Evolutionary conservation across 2,329 filamentous ascomycete species (phyloP).

Genomic region (Pseudogymnoascus sp.): DNA sequence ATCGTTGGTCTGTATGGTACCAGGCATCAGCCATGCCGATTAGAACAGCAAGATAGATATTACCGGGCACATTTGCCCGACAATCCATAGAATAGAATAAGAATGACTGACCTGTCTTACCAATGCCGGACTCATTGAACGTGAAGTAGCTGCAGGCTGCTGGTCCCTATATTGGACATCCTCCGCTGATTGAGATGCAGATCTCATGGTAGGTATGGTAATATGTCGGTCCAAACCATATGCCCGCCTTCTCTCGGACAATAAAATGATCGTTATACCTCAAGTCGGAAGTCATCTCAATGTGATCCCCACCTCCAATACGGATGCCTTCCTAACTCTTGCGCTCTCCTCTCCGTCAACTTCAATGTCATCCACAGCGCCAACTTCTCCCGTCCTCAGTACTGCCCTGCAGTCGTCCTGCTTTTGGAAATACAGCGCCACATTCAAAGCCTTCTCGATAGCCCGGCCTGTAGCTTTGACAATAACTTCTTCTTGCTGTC

Average conservation of each 20-base stretch:
- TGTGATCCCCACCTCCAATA: slow-evolving; percentile 8
- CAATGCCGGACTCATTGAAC: background rate
- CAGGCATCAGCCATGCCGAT: background rate
- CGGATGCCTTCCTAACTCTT: slow-evolving; percentile 19
- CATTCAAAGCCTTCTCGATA: slow-evolving; percentile 23
- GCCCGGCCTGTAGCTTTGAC: slow-evolving; percentile 28
- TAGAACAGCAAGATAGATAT: background rate
- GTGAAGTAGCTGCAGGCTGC: background rate
- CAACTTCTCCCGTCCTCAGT: slow-evolving; percentile 26
- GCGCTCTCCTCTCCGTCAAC: slow-evolving; percentile 22
- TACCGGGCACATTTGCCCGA: background rate
- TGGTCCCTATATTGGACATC: background rate
- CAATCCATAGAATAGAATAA: background rate
- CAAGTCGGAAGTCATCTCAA: background rate
- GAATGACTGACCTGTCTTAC: background rate
- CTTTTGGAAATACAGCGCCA: slow-evolving; percentile 23
- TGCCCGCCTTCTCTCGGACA: background rate
- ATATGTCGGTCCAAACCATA: background rate
- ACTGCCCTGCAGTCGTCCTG: slow-evolving; percentile 23
- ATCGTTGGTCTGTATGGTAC: background rate
- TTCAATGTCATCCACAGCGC: slow-evolving; percentile 28
- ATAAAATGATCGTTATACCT: background rate
- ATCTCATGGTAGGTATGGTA: background rate
- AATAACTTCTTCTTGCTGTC: slow-evolving; percentile 22
- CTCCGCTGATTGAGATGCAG: background rate